A percentile compares a stretch with the other conserved stretches of the same genome.
Evolutionary conservation across 2,329 filamentous ascomycete genomes (phyloP).

Genomic region (Claviceps paspali): DNA sequence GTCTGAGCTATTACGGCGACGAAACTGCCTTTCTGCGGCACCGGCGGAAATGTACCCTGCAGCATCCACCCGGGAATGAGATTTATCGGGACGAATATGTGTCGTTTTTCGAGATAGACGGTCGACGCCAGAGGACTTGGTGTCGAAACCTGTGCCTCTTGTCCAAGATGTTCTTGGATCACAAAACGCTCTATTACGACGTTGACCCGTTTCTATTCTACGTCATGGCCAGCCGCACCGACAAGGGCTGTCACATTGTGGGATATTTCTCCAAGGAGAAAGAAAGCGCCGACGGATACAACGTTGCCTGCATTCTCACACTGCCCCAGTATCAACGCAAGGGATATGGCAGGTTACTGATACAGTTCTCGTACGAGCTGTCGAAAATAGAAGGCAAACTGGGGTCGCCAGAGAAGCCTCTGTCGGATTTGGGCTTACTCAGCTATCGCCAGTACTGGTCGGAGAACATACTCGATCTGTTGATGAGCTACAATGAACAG

Average conservation of each 20-base stretch:
- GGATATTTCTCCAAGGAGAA: slow-evolving; percentile 99
- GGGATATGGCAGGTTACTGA: slow-evolving; percentile 82
- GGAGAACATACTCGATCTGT: slow-evolving; percentile 76
- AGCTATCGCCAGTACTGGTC: slow-evolving; percentile 98
- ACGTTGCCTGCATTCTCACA: slow-evolving; percentile 93
- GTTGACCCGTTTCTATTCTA: slow-evolving; percentile 99
- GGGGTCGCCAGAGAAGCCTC: slow-evolving; percentile 89
- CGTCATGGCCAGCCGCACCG: slow-evolving; percentile 83
- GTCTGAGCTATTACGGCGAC: slow-evolving; percentile 78
- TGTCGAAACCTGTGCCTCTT: slow-evolving; percentile 91
- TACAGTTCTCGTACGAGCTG: slow-evolving; percentile 94
- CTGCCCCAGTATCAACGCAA: slow-evolving; percentile 92
- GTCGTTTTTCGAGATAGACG: slow-evolving; percentile 95
- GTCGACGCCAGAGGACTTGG: slow-evolving; percentile 84
- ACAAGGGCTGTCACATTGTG: slow-evolving; percentile 86
- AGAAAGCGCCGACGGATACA: slow-evolving; percentile 91
- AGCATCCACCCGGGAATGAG: slow-evolving; percentile 92
- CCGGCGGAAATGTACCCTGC: slow-evolving; percentile 73
- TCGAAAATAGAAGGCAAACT: slow-evolving; percentile 91
- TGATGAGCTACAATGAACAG: slow-evolving; percentile 56
- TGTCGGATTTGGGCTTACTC: slow-evolving; percentile 82
- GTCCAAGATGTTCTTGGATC: slow-evolving; percentile 91
- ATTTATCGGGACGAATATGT: slow-evolving; percentile 92
- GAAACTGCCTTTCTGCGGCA: slow-evolving; percentile 72
- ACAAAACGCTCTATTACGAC: slow-evolving; percentile 97